phyloP scores from a whole-genome alignment of 1,284 basidiomycete genomes.

The Sporisorium iseilematis-ciliati region DNA sequence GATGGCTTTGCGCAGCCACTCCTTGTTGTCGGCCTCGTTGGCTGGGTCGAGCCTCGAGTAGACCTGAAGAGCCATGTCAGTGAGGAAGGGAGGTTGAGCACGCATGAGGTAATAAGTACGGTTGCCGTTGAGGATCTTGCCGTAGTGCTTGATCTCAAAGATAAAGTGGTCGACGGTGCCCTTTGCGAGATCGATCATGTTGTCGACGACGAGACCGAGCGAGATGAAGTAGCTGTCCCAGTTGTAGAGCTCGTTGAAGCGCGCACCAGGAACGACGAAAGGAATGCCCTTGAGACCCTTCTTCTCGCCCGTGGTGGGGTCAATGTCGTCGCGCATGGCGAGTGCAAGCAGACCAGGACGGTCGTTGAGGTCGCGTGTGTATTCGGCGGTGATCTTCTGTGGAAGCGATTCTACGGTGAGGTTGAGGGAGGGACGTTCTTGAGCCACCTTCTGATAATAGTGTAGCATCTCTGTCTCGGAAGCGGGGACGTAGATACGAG shows the following conservation, averaged over 20 bases:
- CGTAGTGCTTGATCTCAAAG: conserved; percentile 98
- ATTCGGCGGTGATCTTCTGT: conserved; percentile 85
- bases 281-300: conserved; percentile 87
- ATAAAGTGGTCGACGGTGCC: conserved; percentile 99
- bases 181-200: conserved; percentile 90
- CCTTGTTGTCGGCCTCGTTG: conserved; percentile 82
- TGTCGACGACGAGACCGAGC: conserved; percentile 93
- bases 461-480: conserved; percentile 92
- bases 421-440: conserved; percentile 77
- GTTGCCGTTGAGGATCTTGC: conserved; percentile 75
- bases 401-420: conserved; percentile 92
- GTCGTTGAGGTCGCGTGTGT: conserved; percentile 91
- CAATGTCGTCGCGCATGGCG: conserved; percentile 89
- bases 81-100: conserved; percentile 96
- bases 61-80: conserved; percentile 97
- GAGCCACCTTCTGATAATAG: conserved; percentile 79
- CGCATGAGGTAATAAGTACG: conserved; percentile 82
- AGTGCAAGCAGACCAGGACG: conserved; percentile 93
- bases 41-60: conserved; percentile 93
- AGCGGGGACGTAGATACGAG: conserved; percentile 93
- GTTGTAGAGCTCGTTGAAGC: conserved; percentile 89
- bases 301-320: conserved; percentile 69
- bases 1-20: conserved; percentile 93
- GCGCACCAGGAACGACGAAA: conserved; percentile 95
- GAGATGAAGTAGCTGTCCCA: conserved; percentile 84